phyloP scores from a whole-genome alignment of 2,329 filamentous ascomycete species.

The Stromatinia cepivora region DNA sequence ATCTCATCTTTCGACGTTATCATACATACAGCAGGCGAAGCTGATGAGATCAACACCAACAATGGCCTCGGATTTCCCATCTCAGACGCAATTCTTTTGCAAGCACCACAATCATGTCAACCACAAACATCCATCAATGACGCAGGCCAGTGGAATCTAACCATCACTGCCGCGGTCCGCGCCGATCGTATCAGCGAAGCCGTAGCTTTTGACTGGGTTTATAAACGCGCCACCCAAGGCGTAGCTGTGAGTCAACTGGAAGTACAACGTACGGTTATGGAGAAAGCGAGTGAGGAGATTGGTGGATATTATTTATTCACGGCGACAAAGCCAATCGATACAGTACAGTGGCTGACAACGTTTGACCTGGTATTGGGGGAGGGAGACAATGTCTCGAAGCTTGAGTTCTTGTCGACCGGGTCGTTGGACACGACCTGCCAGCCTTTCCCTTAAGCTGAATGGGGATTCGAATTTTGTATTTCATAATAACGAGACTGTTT shows the following conservation, averaged over 20 bases:
- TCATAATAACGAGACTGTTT: not conserved
- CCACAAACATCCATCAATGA: not conserved
- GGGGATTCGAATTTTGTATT: not conserved
- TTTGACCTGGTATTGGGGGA: conserved; percentile 8
- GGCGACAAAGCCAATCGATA: not conserved
- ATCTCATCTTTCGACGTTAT: conserved; percentile 9
- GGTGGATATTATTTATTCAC: conserved; percentile 5
- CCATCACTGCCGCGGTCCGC: conserved; percentile 6
- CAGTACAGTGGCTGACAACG: not conserved
- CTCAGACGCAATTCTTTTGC: not conserved
- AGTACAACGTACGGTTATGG: conserved; percentile 3
- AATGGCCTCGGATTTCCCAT: not conserved
- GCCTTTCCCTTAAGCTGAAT: not conserved
- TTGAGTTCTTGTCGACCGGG: not conserved
- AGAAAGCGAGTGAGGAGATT: conserved; percentile 8
- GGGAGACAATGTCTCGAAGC: not conserved
- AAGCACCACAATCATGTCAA: conserved; percentile 5
- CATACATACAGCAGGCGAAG: not conserved
- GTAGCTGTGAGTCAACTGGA: not conserved
- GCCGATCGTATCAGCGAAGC: not conserved
- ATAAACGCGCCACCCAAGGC: not conserved
- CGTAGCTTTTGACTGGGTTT: conserved; percentile 13
- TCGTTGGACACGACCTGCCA: not conserved
- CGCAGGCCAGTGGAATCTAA: not conserved
- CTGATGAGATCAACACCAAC: conserved; percentile 7